Conservation (phyloP, 495 filamentous ascomycete genomes). For the Cercophora scortea region DNA sequence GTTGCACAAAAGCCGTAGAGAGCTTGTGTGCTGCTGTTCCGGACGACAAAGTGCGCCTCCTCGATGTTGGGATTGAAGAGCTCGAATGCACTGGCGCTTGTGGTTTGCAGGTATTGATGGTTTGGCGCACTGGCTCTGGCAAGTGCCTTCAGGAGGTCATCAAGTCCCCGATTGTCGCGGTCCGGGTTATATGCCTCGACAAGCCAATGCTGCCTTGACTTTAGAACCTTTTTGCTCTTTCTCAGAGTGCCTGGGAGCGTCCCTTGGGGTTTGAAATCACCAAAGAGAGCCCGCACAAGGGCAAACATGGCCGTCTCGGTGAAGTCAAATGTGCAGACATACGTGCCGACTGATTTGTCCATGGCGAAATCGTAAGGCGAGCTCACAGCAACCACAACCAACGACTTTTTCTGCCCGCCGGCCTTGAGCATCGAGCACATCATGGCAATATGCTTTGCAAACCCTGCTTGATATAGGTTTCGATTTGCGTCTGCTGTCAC, state of each 20-base stretch:
- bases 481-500: slow-evolving; percentile 85
- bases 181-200: slow-evolving; percentile 77
- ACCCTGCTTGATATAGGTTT: slow-evolving; percentile 83
- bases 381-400: slow-evolving; percentile 83
- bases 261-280: slow-evolving; percentile 64
- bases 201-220: slow-evolving; percentile 80
- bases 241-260: slow-evolving; percentile 71
- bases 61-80: slow-evolving; percentile 58
- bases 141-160: slow-evolving; percentile 57
- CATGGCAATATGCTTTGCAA: slow-evolving; percentile 90
- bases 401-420: slow-evolving; percentile 55
- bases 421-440: slow-evolving; percentile 61
- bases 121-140: slow-evolving; percentile 49
- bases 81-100: slow-evolving; percentile 69
- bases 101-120: slow-evolving; percentile 53
- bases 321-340: slow-evolving; percentile 90
- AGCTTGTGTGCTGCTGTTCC: slow-evolving; percentile 80
- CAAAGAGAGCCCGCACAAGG: slow-evolving; percentile 72
- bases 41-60: slow-evolving; percentile 81
- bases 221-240: slow-evolving; percentile 73
- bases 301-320: slow-evolving; percentile 82
- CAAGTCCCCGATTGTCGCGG: slow-evolving; percentile 61
- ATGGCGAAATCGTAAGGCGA: slow-evolving; percentile 94
- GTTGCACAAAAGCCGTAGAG: slow-evolving; percentile 86
- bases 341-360: slow-evolving; percentile 77